These are phyloP conservation scores for Trichoderma erinaceum DNA, from an alignment of 495 filamentous ascomycete species.

Conservation along the genomic window DNA sequence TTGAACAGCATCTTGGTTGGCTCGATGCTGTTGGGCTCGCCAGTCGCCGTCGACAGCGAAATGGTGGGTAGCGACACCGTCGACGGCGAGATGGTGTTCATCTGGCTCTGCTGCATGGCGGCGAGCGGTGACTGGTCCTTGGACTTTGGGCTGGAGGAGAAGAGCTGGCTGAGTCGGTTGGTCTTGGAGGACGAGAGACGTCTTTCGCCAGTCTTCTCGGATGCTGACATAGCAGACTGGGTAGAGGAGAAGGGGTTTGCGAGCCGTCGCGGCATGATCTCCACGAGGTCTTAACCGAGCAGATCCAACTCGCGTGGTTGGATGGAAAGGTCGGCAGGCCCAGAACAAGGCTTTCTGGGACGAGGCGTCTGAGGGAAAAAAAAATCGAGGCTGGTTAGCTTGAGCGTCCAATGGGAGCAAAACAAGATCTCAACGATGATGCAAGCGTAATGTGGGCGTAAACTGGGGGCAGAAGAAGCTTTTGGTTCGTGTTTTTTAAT, in stretches of 20 bases:
- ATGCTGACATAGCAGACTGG: slow-evolving; percentile 29
- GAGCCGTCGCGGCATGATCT: slow-evolving; percentile 49
- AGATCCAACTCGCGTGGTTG: neutral
- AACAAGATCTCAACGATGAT: neutral
- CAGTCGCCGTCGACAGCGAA: slow-evolving; percentile 81
- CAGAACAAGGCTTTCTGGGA: neutral
- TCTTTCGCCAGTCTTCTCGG: slow-evolving; percentile 39
- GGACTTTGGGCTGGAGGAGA: slow-evolving; percentile 62
- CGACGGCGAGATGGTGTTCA: slow-evolving; percentile 32
- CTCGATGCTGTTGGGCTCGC: slow-evolving; percentile 64
- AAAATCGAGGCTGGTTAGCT: slow-evolving; percentile 9
- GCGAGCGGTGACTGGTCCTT: slow-evolving; percentile 47
- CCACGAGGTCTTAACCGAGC: neutral
- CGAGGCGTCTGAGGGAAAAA: neutral
- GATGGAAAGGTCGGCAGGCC: neutral
- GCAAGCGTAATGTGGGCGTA: neutral
- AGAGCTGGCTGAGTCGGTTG: slow-evolving; percentile 54
- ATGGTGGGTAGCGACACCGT: slow-evolving; percentile 83
- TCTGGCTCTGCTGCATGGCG: slow-evolving; percentile 47
- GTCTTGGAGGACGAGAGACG: slow-evolving; percentile 53
- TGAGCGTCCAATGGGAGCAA: neutral
- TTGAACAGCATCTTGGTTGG: slow-evolving; percentile 88
- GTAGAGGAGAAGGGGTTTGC: slow-evolving; percentile 32
- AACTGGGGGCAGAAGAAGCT: neutral
- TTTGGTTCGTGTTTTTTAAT: neutral